Evolutionary conservation across 768 basidiomycete genomes (phyloP).

Genomic region (Rubroboletus pulcherrimus): DNA sequence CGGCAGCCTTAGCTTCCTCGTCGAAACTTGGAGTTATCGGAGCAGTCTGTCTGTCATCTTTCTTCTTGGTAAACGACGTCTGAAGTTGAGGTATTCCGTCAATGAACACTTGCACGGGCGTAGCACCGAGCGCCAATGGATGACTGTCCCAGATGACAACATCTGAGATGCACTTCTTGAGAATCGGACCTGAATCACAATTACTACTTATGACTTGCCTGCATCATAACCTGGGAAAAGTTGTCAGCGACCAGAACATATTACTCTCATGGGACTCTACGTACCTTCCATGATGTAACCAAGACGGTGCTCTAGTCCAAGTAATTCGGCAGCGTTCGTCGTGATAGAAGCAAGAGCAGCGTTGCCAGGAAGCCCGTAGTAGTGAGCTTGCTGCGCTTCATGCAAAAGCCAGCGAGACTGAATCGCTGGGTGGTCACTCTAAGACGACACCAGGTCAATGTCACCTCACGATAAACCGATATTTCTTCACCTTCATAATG

Average conservation of each 20-base stretch:
- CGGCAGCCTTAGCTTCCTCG: slow-evolving; percentile 51
- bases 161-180: slow-evolving; percentile 30
- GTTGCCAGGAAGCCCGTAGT: slow-evolving; percentile 70
- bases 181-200: neutral
- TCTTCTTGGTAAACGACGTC: slow-evolving; percentile 41
- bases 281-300: slow-evolving; percentile 66
- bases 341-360: slow-evolving; percentile 74
- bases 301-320: slow-evolving; percentile 78
- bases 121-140: slow-evolving; percentile 74
- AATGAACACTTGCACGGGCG: slow-evolving; percentile 76
- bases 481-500: slow-evolving; percentile 43
- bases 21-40: slow-evolving; percentile 58
- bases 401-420: slow-evolving; percentile 75
- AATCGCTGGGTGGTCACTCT: slow-evolving; percentile 66
- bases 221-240: slow-evolving; percentile 61
- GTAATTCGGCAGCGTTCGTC: slow-evolving; percentile 62
- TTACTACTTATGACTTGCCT: slow-evolving; percentile 19
- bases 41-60: slow-evolving; percentile 43
- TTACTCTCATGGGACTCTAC: neutral
- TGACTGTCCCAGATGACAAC: slow-evolving; percentile 69
- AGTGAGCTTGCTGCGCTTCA: slow-evolving; percentile 83
- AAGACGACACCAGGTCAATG: neutral
- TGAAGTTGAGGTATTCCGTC: slow-evolving; percentile 72
- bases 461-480: neutral
- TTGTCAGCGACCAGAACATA: slow-evolving; percentile 1